Evolutionary conservation across 805 yeast genomes (phyloP).

Genomic region (Tetrapisispora arboricola): DNA sequence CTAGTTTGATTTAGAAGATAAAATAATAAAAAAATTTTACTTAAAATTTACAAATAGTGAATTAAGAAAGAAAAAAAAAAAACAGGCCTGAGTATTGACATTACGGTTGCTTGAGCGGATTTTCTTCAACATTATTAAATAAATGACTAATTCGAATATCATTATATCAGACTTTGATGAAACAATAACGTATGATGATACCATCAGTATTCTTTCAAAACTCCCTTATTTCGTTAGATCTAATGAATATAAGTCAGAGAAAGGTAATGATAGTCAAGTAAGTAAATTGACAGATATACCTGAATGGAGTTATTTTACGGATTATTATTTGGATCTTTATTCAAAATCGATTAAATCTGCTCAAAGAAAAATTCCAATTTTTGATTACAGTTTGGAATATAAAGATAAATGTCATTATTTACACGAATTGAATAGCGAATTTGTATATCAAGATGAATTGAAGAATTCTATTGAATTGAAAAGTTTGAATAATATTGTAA

Average conservation of each 20-base stretch:
- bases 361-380: constrained; percentile 10
- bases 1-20: too few relatives aligned
- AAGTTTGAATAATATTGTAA: constrained; percentile 19
- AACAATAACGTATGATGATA: constrained; percentile 24
- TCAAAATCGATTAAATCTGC: background rate
- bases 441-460: constrained; percentile 3
- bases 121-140: too few relatives aligned
- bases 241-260: background rate
- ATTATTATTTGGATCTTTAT: constrained; percentile 9
- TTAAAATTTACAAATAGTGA: too few relatives aligned
- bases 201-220: constrained; percentile 17
- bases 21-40: too few relatives aligned
- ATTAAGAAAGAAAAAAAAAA: too few relatives aligned
- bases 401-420: background rate
- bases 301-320: constrained; percentile 20
- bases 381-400: background rate
- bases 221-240: constrained; percentile 15
- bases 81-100: too few relatives aligned
- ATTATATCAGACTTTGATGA: constrained; percentile 27
- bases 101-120: too few relatives aligned
- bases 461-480: constrained; percentile 14
- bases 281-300: constrained; percentile 4
- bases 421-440: background rate
- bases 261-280: constrained; percentile 5
- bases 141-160: background rate